These are phyloP conservation scores for Schizochytrium sp. DNA, from an alignment of 108 stramenopile genomes.

Conservation along the genomic window DNA sequence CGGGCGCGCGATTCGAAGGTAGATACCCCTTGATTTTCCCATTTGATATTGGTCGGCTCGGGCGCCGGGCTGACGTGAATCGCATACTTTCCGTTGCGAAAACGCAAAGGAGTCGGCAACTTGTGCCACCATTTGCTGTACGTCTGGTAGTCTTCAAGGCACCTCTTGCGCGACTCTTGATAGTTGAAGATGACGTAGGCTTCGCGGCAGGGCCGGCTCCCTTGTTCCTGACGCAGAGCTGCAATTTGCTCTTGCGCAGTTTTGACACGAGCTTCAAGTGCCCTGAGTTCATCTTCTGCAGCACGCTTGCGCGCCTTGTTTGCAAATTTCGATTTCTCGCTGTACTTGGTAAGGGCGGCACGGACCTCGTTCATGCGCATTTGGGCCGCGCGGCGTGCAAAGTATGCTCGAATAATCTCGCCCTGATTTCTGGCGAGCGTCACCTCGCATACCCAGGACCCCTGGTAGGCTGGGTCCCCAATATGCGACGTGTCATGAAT, in stretches of 20 bases:
- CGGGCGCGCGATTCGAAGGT: too few relatives aligned
- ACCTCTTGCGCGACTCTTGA: not conserved
- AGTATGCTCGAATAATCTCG: not conserved
- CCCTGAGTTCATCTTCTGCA: not conserved
- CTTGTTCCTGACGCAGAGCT: not conserved
- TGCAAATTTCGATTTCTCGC: not conserved
- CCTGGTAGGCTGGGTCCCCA: not conserved
- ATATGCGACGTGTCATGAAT: not conserved
- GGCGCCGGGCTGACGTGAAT: not conserved
- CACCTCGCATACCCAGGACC: not conserved
- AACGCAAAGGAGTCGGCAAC: not conserved
- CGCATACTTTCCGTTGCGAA: not conserved
- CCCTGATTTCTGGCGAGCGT: not conserved
- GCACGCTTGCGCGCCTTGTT: not conserved
- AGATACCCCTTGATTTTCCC: not conserved
- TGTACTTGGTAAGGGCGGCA: not conserved
- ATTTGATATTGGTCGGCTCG: constrained; percentile 5
- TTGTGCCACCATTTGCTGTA: not conserved
- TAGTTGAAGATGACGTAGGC: not conserved
- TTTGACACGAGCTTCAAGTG: not conserved
- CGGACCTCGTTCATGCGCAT: not conserved
- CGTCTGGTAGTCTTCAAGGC: not conserved
- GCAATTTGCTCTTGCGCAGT: not conserved
- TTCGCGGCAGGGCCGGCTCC: not conserved
- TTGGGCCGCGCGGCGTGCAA: not conserved